Evolutionary conservation across 495 filamentous ascomycete genomes (phyloP).

Genomic region (Hypoxylon intermedium): DNA sequence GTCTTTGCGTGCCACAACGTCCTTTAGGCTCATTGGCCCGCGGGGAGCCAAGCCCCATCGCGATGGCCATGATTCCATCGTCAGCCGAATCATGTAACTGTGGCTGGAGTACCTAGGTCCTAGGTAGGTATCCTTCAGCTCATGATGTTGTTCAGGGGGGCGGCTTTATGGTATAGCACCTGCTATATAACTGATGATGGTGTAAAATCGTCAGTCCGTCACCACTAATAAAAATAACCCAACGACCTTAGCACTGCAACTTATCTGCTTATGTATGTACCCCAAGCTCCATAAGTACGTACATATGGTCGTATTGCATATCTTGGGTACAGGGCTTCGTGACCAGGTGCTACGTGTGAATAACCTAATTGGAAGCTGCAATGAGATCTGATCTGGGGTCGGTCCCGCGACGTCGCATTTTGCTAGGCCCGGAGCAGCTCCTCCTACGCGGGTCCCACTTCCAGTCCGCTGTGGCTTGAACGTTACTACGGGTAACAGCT

Average conservation of each 20-base stretch:
- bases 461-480: slow-evolving; percentile 26
- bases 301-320: slow-evolving; percentile 11
- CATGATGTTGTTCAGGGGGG: too few relatives aligned
- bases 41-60: slow-evolving; percentile 2
- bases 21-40: slow-evolving; percentile 11
- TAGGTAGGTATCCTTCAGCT: too few relatives aligned
- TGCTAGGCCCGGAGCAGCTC: slow-evolving; percentile 16
- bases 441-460: slow-evolving; percentile 9
- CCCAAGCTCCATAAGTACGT: background rate
- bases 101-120: slow-evolving; percentile 15
- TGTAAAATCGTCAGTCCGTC: too few relatives aligned
- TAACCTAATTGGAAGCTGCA: slow-evolving; percentile 22
- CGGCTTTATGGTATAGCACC: too few relatives aligned
- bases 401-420: slow-evolving; percentile 17
- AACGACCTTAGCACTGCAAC: too few relatives aligned
- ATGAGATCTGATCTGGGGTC: background rate
- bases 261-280: too few relatives aligned
- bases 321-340: background rate
- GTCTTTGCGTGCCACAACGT: slow-evolving; percentile 21
- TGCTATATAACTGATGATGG: too few relatives aligned
- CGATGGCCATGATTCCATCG: slow-evolving; percentile 28
- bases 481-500: slow-evolving; percentile 23
- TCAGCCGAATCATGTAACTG: slow-evolving; percentile 9
- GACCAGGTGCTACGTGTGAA: slow-evolving; percentile 22
- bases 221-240: too few relatives aligned